A percentile compares a stretch with the other conserved stretches of the same genome.
Conservation (phyloP, 2,329 filamentous ascomycete species). For the Colletotrichum sp. region DNA sequence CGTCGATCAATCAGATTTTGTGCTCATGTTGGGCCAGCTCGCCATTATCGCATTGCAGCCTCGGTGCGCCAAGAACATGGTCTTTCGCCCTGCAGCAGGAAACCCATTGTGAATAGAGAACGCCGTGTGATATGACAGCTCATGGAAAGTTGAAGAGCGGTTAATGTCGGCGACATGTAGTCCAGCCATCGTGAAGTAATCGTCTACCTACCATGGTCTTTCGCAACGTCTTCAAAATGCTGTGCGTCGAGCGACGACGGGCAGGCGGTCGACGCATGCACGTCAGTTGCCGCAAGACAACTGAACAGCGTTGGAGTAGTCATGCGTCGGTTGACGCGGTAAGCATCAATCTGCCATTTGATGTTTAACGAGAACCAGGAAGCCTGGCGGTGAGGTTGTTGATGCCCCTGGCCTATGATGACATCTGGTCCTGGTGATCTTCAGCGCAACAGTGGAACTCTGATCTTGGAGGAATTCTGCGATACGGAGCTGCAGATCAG, state of each 20-base stretch:
- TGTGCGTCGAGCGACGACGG: neutral
- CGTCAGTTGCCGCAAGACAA: neutral
- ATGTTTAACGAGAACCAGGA: neutral
- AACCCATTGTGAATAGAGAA: neutral
- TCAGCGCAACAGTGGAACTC: neutral
- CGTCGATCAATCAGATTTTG: neutral
- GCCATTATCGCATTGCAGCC: neutral
- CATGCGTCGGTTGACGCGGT: neutral
- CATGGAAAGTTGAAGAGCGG: neutral
- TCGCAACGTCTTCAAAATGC: neutral
- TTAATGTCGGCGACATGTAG: neutral
- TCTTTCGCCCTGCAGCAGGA: neutral
- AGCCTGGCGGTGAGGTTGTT: neutral
- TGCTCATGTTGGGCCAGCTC: neutral
- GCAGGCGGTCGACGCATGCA: neutral
- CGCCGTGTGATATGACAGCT: neutral
- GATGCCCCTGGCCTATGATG: neutral
- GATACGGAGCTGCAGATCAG: constrained; percentile 9
- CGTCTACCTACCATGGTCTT: neutral
- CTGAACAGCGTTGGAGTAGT: neutral
- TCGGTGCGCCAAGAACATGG: neutral
- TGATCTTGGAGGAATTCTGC: neutral
- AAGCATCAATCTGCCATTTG: neutral
- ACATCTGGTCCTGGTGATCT: neutral
- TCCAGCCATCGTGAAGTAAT: neutral